Evolutionary conservation across 805 yeast species (phyloP).

Genomic region (Yamadazyma laniorum): DNA sequence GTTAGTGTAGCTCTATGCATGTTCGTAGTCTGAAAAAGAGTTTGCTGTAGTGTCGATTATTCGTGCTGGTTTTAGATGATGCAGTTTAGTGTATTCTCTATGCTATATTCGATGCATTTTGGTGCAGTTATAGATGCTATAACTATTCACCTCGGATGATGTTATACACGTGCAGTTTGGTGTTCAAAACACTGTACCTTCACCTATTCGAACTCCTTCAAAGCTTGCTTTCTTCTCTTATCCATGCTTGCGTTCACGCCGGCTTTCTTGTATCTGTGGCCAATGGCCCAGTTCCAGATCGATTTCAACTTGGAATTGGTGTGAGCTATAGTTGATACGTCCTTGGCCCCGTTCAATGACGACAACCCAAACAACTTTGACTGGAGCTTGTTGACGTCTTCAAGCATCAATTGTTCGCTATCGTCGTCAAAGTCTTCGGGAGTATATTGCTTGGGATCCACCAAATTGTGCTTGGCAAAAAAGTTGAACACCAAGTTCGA

Average conservation of each 20-base stretch:
- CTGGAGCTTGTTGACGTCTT: constrained; percentile 33
- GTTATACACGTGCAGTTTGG: too few species aligned
- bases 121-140: too few species aligned
- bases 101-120: too few species aligned
- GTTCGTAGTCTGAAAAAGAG: too few species aligned
- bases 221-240: constrained; percentile 39
- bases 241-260: constrained; percentile 33
- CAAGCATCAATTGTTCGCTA: constrained; percentile 21
- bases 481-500: constrained; percentile 21
- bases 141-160: too few species aligned
- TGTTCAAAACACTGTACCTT: too few species aligned
- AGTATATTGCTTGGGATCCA: constrained; percentile 23
- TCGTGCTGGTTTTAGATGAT: too few species aligned
- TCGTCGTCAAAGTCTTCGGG: constrained; percentile 14
- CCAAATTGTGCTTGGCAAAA: constrained; percentile 15
- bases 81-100: too few species aligned
- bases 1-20: too few species aligned
- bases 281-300: constrained; percentile 25
- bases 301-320: constrained; percentile 22
- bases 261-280: constrained; percentile 5
- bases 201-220: constrained; percentile 39
- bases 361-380: constrained; percentile 40
- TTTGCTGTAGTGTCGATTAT: too few species aligned
- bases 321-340: constrained; percentile 30
- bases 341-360: constrained; percentile 40